Evolutionary conservation across 306 rosid genomes (phyloP).

Genomic region (Vigna nakashimae): DNA sequence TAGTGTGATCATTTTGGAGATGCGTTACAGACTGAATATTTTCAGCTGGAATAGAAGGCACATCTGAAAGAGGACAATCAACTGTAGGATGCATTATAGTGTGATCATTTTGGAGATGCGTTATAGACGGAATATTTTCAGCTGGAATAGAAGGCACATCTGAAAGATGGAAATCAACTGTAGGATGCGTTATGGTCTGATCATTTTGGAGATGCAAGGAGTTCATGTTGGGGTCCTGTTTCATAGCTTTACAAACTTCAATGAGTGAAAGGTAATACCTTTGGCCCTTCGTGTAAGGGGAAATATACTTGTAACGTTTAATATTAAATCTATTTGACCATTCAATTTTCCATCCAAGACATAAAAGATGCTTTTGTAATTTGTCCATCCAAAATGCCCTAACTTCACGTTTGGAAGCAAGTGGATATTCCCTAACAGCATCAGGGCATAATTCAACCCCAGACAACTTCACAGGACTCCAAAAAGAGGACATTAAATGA

Average conservation of each 20-base stretch:
- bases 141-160: constrained; percentile 31
- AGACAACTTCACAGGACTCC: constrained; percentile 51
- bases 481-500: background rate
- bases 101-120: constrained; percentile 38
- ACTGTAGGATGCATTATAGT: constrained; percentile 28
- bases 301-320: constrained; percentile 42
- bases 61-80: background rate
- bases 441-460: constrained; percentile 55
- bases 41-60: too few relatives aligned
- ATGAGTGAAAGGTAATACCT: constrained; percentile 54
- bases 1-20: too few relatives aligned
- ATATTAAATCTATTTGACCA: background rate
- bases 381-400: constrained; percentile 1
- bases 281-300: constrained; percentile 44
- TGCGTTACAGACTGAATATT: too few relatives aligned
- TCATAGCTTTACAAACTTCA: constrained; percentile 54
- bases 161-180: constrained; percentile 26
- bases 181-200: constrained; percentile 25
- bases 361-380: constrained; percentile 60
- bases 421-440: constrained; percentile 53
- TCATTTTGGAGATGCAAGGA: constrained; percentile 43
- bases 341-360: constrained; percentile 77
- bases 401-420: background rate
- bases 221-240: constrained; percentile 24
- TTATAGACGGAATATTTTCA: too few relatives aligned